Percentiles rank a stretch among this genome's conserved stretches.
These are phyloP conservation scores for Phytophthora crassamura DNA, from an alignment of 352 stramenopile species.

Conservation along the genomic window DNA sequence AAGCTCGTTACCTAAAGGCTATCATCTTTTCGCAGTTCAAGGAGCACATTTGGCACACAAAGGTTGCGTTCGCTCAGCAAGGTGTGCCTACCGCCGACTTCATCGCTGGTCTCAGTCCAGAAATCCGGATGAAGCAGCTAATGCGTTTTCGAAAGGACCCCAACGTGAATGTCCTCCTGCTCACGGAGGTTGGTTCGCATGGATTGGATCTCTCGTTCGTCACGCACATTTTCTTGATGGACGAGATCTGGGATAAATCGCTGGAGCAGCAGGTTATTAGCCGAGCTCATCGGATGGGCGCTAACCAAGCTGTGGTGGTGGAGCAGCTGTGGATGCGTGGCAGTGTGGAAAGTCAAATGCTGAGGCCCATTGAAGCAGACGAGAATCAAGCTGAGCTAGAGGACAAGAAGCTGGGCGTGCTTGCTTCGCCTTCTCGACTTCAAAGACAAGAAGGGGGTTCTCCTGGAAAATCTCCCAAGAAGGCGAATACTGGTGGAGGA, in stretches of 20 bases:
- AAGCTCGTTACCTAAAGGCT: conserved; percentile 58
- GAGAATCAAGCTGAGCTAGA: conserved; percentile 16
- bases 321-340: conserved; percentile 92
- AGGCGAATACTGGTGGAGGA: conserved; percentile 39
- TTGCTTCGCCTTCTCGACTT: conserved; percentile 17
- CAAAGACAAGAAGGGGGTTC: conserved; percentile 22
- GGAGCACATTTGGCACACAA: conserved; percentile 79
- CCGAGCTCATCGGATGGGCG: conserved; percentile 96
- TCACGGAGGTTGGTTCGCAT: conserved; percentile 94
- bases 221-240: conserved; percentile 98
- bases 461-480: conserved; percentile 29
- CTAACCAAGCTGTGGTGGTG: conserved; percentile 91
- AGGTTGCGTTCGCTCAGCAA: conserved; percentile 77
- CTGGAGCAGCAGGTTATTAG: conserved; percentile 96
- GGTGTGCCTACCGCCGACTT: conserved; percentile 70
- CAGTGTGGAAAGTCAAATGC: conserved; percentile 84
- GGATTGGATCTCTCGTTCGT: conserved; percentile 98
- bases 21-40: conserved; percentile 90
- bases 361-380: conserved; percentile 49
- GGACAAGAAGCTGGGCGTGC: conserved; percentile 8
- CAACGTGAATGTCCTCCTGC: conserved; percentile 91
- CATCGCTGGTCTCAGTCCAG: conserved; percentile 53
- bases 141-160: conserved; percentile 64
- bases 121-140: conserved; percentile 61
- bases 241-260: conserved; percentile 97